phyloP scores from a whole-genome alignment of 2,329 filamentous ascomycete genomes.

The Arthroderma sp. region DNA sequence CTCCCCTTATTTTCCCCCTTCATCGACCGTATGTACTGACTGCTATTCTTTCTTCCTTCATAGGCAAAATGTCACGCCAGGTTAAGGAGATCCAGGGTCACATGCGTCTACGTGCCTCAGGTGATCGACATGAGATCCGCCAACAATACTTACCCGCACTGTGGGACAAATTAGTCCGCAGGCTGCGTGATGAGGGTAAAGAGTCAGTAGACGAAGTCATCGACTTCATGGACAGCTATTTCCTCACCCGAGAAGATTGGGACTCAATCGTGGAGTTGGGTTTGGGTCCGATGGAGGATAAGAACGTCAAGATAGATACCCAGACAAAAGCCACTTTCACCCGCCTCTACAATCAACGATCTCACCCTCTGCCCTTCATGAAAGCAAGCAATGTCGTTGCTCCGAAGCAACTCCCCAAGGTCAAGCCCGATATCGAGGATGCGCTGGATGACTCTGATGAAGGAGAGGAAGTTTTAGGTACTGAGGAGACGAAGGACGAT shows the following conservation, averaged over 20 bases:
- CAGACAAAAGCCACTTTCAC: constrained; percentile 87
- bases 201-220: constrained; percentile 74
- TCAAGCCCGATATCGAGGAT: constrained; percentile 87
- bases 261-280: constrained; percentile 86
- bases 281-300: constrained; percentile 69
- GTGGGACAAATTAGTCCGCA: constrained; percentile 66
- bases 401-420: constrained; percentile 56
- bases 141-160: constrained; percentile 87
- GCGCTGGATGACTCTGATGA: constrained; percentile 84
- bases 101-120: constrained; percentile 82
- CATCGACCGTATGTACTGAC: constrained; percentile 10
- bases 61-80: constrained; percentile 56
- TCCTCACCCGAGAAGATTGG: constrained; percentile 84
- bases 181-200: constrained; percentile 64
- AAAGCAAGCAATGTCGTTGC: constrained; percentile 68
- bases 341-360: constrained; percentile 71
- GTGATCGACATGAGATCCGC: constrained; percentile 82
- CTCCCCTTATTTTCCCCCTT: neutral
- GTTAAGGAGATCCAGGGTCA: constrained; percentile 93
- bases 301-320: constrained; percentile 61
- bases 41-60: neutral
- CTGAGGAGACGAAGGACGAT: constrained; percentile 43
- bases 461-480: constrained; percentile 47
- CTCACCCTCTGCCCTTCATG: constrained; percentile 90
- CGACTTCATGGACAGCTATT: constrained; percentile 94